phyloP scores from a whole-genome alignment of 2,329 filamentous ascomycete species.

The Shiraia sp. region DNA sequence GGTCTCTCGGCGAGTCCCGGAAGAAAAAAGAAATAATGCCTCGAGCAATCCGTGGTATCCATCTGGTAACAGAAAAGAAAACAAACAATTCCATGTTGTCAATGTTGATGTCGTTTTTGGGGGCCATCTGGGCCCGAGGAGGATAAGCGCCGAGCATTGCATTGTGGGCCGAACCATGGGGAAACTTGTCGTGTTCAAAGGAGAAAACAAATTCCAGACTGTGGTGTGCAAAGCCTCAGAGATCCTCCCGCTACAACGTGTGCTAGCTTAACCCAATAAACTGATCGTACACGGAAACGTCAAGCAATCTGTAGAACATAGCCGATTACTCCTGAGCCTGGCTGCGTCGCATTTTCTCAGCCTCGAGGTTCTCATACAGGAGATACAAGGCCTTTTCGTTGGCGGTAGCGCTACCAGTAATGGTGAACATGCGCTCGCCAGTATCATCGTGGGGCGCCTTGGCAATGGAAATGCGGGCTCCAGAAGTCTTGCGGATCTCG shows the following conservation, averaged over 20 bases:
- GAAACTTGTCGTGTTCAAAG: constrained; percentile 3
- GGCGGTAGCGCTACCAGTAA: constrained; percentile 90
- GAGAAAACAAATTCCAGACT: neutral
- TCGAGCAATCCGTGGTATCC: constrained; percentile 38
- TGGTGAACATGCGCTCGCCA: constrained; percentile 99
- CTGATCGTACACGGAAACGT: too few species aligned
- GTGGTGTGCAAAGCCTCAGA: constrained; percentile 2
- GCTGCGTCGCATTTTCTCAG: constrained; percentile 97
- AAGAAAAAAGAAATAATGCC: constrained; percentile 36
- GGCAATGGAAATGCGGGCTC: constrained; percentile 95
- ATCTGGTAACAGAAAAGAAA: constrained; percentile 36
- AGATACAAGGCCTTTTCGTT: constrained; percentile 97
- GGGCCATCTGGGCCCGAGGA: constrained; percentile 2
- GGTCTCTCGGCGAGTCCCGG: constrained; percentile 28
- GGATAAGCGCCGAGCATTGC: neutral
- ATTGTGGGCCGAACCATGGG: neutral
- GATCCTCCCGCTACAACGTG: neutral
- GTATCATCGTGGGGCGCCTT: constrained; percentile 97
- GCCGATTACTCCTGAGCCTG: constrained; percentile 58
- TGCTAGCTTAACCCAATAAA: too few species aligned
- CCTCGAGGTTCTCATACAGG: constrained; percentile 97
- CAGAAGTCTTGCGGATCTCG: constrained; percentile 96
- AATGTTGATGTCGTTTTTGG: constrained; percentile 10
- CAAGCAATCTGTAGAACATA: neutral
- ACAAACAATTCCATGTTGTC: constrained; percentile 41